phyloP scores from a whole-genome alignment of 2,329 filamentous ascomycete genomes.

The Colletotrichum truncatum region DNA sequence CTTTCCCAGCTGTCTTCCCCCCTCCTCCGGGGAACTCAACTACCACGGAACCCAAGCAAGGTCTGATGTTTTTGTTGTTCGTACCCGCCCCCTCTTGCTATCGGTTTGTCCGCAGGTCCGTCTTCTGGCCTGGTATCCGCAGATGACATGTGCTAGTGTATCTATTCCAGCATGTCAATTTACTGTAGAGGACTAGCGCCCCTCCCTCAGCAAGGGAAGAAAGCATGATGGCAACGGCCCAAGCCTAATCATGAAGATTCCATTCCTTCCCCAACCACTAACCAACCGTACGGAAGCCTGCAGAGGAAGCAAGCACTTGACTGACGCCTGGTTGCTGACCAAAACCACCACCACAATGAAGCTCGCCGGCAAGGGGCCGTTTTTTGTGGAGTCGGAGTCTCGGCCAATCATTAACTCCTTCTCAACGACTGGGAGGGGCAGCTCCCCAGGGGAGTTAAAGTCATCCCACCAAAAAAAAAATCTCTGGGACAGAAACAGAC shows the following conservation, averaged over 20 bases:
- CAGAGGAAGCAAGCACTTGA: too few relatives aligned
- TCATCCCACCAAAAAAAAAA: constrained; percentile 29
- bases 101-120: constrained; percentile 14
- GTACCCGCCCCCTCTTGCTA: neutral
- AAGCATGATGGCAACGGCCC: neutral
- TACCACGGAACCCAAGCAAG: neutral
- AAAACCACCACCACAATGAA: neutral
- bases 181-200: neutral
- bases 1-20: neutral
- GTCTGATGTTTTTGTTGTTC: neutral
- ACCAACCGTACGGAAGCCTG: too few relatives aligned
- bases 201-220: neutral
- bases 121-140: neutral
- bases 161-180: neutral
- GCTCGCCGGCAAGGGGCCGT: neutral
- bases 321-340: neutral
- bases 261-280: constrained; percentile 3
- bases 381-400: neutral
- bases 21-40: neutral
- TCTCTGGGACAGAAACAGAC: constrained; percentile 8
- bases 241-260: neutral
- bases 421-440: constrained; percentile 20
- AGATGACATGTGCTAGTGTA: constrained; percentile 24
- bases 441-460: neutral
- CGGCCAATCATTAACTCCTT: neutral